A percentile compares a stretch with the other conserved stretches of the same genome.
Conservation (phyloP, 2,329 filamentous ascomycete species). For the Trichophyton benhamiae region DNA sequence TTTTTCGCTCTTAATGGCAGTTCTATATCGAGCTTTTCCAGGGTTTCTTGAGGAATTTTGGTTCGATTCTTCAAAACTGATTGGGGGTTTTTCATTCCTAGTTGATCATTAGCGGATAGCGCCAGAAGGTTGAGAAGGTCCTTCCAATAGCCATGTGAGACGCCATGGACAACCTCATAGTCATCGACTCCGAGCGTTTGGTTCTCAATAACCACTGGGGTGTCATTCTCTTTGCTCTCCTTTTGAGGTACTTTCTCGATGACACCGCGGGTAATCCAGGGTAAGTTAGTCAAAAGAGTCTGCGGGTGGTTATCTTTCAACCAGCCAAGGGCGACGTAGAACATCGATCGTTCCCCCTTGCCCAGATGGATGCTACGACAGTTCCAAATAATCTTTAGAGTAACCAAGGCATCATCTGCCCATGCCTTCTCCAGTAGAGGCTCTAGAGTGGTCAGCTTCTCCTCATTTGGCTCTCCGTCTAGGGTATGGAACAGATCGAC, state of each 20-base stretch:
- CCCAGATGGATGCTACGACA: conserved; percentile 49
- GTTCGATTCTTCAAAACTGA: conserved; percentile 30
- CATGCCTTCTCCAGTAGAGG: conserved; percentile 40
- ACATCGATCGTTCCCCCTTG: conserved; percentile 37
- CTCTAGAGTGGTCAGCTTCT: conserved; percentile 22
- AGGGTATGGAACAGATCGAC: conserved; percentile 47
- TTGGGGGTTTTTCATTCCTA: conserved; percentile 32
- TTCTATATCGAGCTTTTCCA: background rate
- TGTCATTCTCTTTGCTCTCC: conserved; percentile 22
- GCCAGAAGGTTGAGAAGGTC: conserved; percentile 47
- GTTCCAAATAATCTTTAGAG: conserved; percentile 50
- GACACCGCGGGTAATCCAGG: conserved; percentile 44
- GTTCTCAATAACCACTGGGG: conserved; percentile 24
- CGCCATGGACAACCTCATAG: conserved; percentile 37
- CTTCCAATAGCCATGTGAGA: conserved; percentile 52
- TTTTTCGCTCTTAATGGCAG: background rate
- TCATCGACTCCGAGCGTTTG: conserved; percentile 23
- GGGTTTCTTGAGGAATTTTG: background rate
- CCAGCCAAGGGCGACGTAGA: conserved; percentile 47
- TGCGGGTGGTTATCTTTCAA: conserved; percentile 43
- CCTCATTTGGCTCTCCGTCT: conserved; percentile 28
- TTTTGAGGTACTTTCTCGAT: conserved; percentile 43
- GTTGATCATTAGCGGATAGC: conserved; percentile 38
- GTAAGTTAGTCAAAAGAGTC: conserved; percentile 43
- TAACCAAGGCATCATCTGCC: conserved; percentile 36